Conservation (phyloP, 2,329 filamentous ascomycete species). For the Pseudopithomyces maydicus region DNA sequence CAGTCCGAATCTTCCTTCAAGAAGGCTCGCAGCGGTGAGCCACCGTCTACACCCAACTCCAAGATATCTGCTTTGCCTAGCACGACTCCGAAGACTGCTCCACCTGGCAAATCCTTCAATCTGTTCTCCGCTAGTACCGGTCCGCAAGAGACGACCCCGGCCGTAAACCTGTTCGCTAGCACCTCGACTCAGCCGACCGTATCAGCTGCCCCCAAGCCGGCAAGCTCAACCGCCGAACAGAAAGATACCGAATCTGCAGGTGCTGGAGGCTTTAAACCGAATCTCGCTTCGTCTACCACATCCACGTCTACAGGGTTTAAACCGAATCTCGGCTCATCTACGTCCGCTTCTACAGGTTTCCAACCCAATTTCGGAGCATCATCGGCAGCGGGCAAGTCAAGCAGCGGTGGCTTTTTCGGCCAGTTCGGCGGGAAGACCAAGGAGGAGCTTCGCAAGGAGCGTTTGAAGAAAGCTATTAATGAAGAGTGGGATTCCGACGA, state of each 20-base stretch:
- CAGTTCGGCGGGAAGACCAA: slow-evolving; percentile 39
- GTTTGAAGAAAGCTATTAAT: slow-evolving; percentile 41
- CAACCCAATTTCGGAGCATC: slow-evolving; percentile 13
- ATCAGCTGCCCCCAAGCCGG: not conserved
- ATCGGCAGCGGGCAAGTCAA: not conserved
- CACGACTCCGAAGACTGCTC: slow-evolving; percentile 12
- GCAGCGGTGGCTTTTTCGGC: slow-evolving; percentile 21
- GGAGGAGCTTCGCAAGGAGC: slow-evolving; percentile 39
- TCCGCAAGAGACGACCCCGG: slow-evolving; percentile 3
- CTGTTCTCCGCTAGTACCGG: slow-evolving; percentile 16
- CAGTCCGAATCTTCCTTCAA: slow-evolving; percentile 30
- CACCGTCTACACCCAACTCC: slow-evolving; percentile 25
- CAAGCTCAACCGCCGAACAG: not conserved
- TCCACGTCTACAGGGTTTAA: slow-evolving; percentile 17
- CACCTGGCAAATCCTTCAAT: slow-evolving; percentile 14
- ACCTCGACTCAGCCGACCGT: slow-evolving; percentile 8
- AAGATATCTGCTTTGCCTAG: slow-evolving; percentile 22
- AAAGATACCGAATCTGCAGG: not conserved
- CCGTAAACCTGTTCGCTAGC: slow-evolving; percentile 9
- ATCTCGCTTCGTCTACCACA: slow-evolving; percentile 4
- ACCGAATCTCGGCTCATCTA: slow-evolving; percentile 10
- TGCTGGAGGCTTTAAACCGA: slow-evolving; percentile 20
- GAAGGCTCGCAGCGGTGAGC: slow-evolving; percentile 26
- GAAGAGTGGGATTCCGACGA: slow-evolving; percentile 22
- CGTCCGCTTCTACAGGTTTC: slow-evolving; percentile 15